Base-by-base conservation (phyloP, 1,284 basidiomycete genomes). In the Sporisorium scitamineum region DNA sequence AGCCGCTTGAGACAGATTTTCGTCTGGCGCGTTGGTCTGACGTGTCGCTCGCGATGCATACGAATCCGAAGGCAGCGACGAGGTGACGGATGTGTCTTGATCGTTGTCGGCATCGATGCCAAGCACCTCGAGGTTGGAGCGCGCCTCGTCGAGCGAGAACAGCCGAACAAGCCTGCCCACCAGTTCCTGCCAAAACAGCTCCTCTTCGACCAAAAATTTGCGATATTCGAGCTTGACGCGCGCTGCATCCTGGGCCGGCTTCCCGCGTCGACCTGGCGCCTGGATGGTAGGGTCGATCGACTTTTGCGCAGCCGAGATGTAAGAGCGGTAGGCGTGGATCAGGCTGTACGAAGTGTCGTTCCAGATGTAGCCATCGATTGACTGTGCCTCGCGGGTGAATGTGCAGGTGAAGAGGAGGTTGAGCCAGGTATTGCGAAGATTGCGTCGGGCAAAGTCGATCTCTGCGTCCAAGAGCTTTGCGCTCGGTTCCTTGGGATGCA, bases 301-400 rank as follows among this genome's bases (percentile, higher is more conserved):
- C 45, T 80, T 80, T 50, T 84, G 77, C n/a, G 79, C 59, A 24
- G 59, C 37, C n/a, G 68, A 52, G 24, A 85, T 69, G 31, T 67
- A 63, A 26, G 55, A 59, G 18, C 83, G 79, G 51, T 81, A 80
- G 29, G 76, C 50, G 9, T 70, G 54, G 45, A 84, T 79, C 53
- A 81, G 53, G 47, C 44, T 65, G 72, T 85, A 81, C 24, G 81
- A 81, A 9, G 84, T 85, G 39, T 85, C 81, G 24, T 61, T 69
- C 84, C 84, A 85, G 7, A 84, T 57, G 54, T 68, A 48, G 22
- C 55, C 58, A 22, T 84, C 82, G 20, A 78, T 72, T 10, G 76
- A 53, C 53, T 80, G 78, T 1, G 81, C 77, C 27, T 66, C 62
- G 27, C 75, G 72, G 16, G 72, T 78, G 47, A 80, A 85, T 8